Percentiles rank a stretch among this genome's conserved stretches.
Conservation (phyloP, 768 basidiomycete species). For the Termitomyces heimii region DNA sequence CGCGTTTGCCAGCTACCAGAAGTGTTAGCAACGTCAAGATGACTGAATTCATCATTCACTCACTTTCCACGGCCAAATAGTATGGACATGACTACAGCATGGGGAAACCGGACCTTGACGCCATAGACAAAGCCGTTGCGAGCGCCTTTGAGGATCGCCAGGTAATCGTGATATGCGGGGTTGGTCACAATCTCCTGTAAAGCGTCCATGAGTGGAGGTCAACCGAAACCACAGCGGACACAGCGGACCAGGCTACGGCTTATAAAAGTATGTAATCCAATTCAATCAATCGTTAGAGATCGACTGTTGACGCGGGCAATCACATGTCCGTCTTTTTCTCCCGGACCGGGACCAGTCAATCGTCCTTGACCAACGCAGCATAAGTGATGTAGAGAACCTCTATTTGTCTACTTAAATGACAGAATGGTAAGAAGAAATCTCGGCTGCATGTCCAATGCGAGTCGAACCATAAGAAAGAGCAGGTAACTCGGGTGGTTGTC, state of each 20-base stretch:
- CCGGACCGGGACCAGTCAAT: background rate
- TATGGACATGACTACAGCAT: conserved; percentile 94
- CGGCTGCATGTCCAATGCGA: background rate
- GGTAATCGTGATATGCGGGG: conserved; percentile 83
- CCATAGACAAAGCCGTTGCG: conserved; percentile 89
- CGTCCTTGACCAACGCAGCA: background rate
- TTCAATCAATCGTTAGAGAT: background rate
- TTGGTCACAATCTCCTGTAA: conserved; percentile 48
- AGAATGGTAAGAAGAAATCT: background rate
- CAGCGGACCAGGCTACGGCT: conserved; percentile 1
- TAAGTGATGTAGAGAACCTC: background rate
- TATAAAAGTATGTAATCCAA: background rate
- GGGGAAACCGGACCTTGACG: conserved; percentile 89
- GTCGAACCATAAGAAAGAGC: background rate
- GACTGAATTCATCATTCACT: conserved; percentile 26
- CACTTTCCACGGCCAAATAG: conserved; percentile 91
- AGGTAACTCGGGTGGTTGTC: background rate
- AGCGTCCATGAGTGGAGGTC: conserved; percentile 20
- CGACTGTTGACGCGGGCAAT: conserved; percentile 6
- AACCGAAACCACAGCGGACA: background rate
- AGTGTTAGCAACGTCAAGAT: conserved; percentile 7
- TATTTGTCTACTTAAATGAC: background rate
- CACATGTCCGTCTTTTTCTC: conserved; percentile 13
- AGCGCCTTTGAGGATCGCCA: conserved; percentile 92
- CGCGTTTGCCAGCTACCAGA: conserved; percentile 64